These are phyloP conservation scores for Boletus sp. DNA, from an alignment of 768 basidiomycete genomes.

Conservation along the genomic window DNA sequence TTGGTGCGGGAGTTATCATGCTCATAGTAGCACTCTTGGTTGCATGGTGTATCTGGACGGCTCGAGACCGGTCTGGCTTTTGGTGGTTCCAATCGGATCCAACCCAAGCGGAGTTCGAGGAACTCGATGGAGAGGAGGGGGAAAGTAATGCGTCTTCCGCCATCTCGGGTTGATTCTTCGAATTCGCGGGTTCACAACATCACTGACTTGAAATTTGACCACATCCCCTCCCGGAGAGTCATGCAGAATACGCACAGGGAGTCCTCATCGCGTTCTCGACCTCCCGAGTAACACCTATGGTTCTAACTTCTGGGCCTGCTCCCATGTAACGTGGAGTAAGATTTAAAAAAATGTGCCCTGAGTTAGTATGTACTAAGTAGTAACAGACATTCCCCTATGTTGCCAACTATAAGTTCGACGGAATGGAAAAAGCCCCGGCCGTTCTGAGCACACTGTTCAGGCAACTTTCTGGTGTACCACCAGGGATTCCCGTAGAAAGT, in stretches of 20 bases:
- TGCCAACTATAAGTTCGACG: too few relatives aligned
- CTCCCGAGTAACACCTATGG: neutral
- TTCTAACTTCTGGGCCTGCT: neutral
- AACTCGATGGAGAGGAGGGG: neutral
- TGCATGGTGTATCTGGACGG: constrained; percentile 42
- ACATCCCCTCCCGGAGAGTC: neutral
- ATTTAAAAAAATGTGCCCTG: too few relatives aligned
- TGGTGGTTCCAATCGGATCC: neutral
- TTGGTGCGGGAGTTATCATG: constrained; percentile 32
- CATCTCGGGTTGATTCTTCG: neutral
- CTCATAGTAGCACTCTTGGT: constrained; percentile 33
- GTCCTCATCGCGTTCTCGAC: neutral
- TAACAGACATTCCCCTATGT: too few relatives aligned
- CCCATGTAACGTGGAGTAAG: too few relatives aligned
- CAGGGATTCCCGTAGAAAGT: too few relatives aligned
- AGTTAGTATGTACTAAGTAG: too few relatives aligned
- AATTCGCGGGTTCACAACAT: neutral
- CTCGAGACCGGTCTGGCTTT: constrained; percentile 4
- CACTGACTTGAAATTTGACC: neutral
- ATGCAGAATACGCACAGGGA: neutral
- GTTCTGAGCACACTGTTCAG: too few relatives aligned
- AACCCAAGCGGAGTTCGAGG: neutral
- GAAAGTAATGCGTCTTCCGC: neutral
- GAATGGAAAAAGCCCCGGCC: too few relatives aligned
- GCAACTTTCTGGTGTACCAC: too few relatives aligned